phyloP scores from a whole-genome alignment of 345 rosid species.

The Clarkia xantiana region DNA sequence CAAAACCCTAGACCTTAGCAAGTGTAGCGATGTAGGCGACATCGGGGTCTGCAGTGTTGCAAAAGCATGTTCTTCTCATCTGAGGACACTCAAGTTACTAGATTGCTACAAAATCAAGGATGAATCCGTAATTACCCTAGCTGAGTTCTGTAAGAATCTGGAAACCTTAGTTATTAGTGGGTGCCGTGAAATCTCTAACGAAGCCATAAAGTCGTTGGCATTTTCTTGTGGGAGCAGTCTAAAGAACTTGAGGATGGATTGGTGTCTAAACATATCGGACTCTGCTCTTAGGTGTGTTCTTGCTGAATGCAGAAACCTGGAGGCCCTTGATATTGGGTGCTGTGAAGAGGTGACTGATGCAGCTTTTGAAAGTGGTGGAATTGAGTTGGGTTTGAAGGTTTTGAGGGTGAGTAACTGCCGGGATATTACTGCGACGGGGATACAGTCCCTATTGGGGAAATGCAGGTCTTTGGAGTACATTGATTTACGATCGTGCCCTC shows the following conservation, averaged over 20 bases:
- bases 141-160: conserved; percentile 48
- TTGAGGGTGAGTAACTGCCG: conserved; percentile 67
- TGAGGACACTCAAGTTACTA: conserved; percentile 62
- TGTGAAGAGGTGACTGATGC: conserved; percentile 72
- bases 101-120: conserved; percentile 73
- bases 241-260: conserved; percentile 78
- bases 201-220: conserved; percentile 46
- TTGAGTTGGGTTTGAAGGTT: conserved; percentile 40
- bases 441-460: conserved; percentile 51
- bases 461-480: conserved; percentile 54
- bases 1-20: conserved; percentile 50
- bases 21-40: conserved; percentile 73
- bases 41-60: conserved; percentile 52
- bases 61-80: conserved; percentile 44
- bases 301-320: conserved; percentile 52
- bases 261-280: conserved; percentile 76
- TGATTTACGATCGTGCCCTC: conserved; percentile 81
- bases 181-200: conserved; percentile 54
- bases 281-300: conserved; percentile 52
- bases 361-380: conserved; percentile 30
- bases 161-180: conserved; percentile 81
- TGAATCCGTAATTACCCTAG: conserved; percentile 42
- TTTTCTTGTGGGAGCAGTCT: conserved; percentile 45
- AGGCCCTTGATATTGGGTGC: conserved; percentile 83
- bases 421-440: conserved; percentile 50